phyloP scores from a whole-genome alignment of 306 rosid genomes.

The Bauhinia variegata region DNA sequence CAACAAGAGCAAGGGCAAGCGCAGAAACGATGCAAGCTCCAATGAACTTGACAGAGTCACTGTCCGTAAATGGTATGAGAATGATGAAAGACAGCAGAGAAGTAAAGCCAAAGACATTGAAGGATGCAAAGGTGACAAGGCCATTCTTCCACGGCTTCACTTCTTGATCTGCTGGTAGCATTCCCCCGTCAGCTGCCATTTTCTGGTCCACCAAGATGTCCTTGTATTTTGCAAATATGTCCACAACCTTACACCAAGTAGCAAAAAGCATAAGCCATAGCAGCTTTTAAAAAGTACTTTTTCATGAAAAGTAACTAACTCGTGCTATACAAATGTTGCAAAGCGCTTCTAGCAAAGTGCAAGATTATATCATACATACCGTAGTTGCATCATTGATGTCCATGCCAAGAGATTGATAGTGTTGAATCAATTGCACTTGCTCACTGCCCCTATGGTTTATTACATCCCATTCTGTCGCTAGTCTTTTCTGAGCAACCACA shows the following conservation, averaged over 20 bases:
- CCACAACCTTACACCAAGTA: slow-evolving; percentile 56
- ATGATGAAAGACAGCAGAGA: slow-evolving; percentile 64
- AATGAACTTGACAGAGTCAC: slow-evolving; percentile 46
- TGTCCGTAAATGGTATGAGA: slow-evolving; percentile 60
- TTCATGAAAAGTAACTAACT: too few species aligned
- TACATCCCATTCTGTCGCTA: slow-evolving; percentile 61
- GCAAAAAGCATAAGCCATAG: too few species aligned
- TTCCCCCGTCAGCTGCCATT: slow-evolving; percentile 53
- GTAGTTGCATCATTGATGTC: slow-evolving; percentile 49
- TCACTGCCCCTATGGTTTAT: slow-evolving; percentile 38
- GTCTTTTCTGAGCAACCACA: slow-evolving; percentile 46
- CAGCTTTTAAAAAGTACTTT: too few species aligned
- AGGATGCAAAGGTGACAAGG: slow-evolving; percentile 52
- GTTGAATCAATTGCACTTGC: slow-evolving; percentile 39
- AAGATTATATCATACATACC: slow-evolving; percentile 32
- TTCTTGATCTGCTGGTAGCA: slow-evolving; percentile 46
- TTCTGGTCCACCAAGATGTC: slow-evolving; percentile 61
- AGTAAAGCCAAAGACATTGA: slow-evolving; percentile 53
- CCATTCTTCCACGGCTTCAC: slow-evolving; percentile 69
- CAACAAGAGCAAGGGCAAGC: slow-evolving; percentile 55
- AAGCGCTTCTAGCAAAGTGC: too few species aligned
- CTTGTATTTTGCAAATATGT: slow-evolving; percentile 59
- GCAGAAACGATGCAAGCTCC: slow-evolving; percentile 61
- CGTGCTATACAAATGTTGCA: too few species aligned
- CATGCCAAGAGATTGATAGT: slow-evolving; percentile 66